Evolutionary conservation across 2,329 filamentous ascomycete species (phyloP).

Genomic region (Colletotrichum cuscutae): DNA sequence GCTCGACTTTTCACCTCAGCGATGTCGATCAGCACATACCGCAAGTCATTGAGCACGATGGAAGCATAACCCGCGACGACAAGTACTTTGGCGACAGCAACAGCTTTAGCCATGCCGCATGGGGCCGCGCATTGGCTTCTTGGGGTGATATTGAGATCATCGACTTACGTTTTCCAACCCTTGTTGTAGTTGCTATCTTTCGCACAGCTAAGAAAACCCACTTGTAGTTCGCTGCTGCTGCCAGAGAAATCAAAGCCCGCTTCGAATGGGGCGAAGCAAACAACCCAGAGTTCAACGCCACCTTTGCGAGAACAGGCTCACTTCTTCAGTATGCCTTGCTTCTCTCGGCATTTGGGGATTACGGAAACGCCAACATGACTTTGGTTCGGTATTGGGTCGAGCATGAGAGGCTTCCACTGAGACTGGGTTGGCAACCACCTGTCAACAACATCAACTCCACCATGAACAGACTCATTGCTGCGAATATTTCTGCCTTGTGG

Average conservation of each 20-base stretch:
- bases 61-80: conserved; percentile 43
- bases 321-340: conserved; percentile 7
- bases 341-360: conserved; percentile 6
- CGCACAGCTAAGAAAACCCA: background rate
- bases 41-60: conserved; percentile 47
- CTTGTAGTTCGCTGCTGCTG: conserved; percentile 37
- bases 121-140: conserved; percentile 32
- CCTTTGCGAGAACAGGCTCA: conserved; percentile 15
- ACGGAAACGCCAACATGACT: background rate
- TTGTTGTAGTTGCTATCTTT: background rate
- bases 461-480: conserved; percentile 9
- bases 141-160: conserved; percentile 12
- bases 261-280: conserved; percentile 36
- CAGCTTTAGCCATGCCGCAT: conserved; percentile 42
- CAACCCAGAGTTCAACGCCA: conserved; percentile 39
- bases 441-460: background rate
- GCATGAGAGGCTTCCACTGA: conserved; percentile 8
- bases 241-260: conserved; percentile 39
- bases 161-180: background rate
- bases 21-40: conserved; percentile 40
- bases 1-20: conserved; percentile 41
- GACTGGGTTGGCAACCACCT: background rate
- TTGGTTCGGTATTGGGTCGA: conserved; percentile 12
- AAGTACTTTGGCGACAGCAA: conserved; percentile 42
- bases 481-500: conserved; percentile 8